Evolutionary conservation across 2,329 filamentous ascomycete genomes (phyloP), one percentile per base, ranked within the genome.

Genomic region (Talaromyces sp.): DNA sequence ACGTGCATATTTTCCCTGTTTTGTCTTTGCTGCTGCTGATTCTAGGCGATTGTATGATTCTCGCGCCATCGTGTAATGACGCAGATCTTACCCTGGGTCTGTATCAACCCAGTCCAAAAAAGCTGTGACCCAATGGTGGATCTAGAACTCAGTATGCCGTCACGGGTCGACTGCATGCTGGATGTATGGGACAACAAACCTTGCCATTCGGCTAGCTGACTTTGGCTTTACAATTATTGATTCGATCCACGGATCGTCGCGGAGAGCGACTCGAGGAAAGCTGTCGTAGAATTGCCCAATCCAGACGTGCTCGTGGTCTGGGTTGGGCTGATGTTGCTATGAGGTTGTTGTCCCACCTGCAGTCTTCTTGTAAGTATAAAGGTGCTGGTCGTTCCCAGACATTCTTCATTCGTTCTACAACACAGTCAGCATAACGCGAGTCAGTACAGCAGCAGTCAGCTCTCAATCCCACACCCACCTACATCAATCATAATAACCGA

Each of bases 251-350:
- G 58, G 58, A 60, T 60, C 11, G 27, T 54, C 58, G 22, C 58
- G 58, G 58, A 50, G 52, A 5, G 10, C 50, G 27, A 52, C 41
- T n/a, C 24, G 47, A n/a, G 2, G 24, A 14, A n/a, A 27, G 6
- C 11, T 50, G 22, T 19, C 10, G 27, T 35, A 50, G n/a, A 39
- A 9, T 43, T 50, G 39, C 19, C 60, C 10, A 43, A 56, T 47
- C 35, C 39, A 52, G n/a, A 39, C 14, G 16, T 22, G 37, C 48
- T 43, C 22, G 41, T 47, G 43, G 54, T 63, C 16, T 11, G 24
- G 47, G 22, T 19, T 31, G 48, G 24, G 3, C 35, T 63, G 37
- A 63, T 63, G 62, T 63, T 57, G 50, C 14, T 39, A 63, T 58
- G 50, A 48, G 52, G 39, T 57, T 56, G 52, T 24, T 16, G 52